A percentile compares a stretch with the other conserved stretches of the same genome.
phyloP scores from a whole-genome alignment of 345 rosid genomes.

The Aquilaria sinensis region DNA sequence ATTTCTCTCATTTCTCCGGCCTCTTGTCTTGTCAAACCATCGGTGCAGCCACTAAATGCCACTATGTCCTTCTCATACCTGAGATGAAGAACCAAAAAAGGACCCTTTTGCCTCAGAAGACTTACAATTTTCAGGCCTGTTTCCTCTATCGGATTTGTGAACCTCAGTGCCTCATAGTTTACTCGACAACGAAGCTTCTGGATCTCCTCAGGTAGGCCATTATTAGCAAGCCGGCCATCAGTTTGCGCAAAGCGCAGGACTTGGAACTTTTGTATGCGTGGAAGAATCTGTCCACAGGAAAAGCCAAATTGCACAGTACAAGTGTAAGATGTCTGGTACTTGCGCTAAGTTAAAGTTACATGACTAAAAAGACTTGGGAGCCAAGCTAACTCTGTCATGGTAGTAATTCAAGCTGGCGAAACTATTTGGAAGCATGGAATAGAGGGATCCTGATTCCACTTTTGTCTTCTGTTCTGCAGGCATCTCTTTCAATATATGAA shows the following conservation, averaged over 20 bases:
- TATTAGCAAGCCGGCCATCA: slow-evolving; percentile 79
- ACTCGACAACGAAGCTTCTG: slow-evolving; percentile 87
- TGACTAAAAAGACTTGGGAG: slow-evolving; percentile 1
- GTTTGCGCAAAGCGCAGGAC: slow-evolving; percentile 68
- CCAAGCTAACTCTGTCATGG: slow-evolving; percentile 25
- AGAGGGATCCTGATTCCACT: slow-evolving; percentile 50
- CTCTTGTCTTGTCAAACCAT: slow-evolving; percentile 71
- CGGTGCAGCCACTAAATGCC: slow-evolving; percentile 86
- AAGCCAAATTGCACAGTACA: not conserved
- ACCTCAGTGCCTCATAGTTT: slow-evolving; percentile 68
- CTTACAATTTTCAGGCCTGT: slow-evolving; percentile 57
- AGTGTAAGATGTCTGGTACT: not conserved
- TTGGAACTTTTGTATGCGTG: slow-evolving; percentile 59
- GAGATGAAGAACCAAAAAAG: slow-evolving; percentile 65
- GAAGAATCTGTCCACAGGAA: slow-evolving; percentile 60
- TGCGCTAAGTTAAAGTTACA: not conserved
- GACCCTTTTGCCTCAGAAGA: slow-evolving; percentile 65
- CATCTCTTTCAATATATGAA: slow-evolving; percentile 63
- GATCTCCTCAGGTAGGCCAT: slow-evolving; percentile 62
- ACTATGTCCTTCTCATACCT: slow-evolving; percentile 94
- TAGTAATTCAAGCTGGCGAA: slow-evolving; percentile 86
- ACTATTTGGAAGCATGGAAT: slow-evolving; percentile 65
- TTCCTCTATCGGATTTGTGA: slow-evolving; percentile 73
- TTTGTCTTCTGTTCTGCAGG: slow-evolving; percentile 72
- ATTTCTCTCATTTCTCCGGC: slow-evolving; percentile 59